Conservation (phyloP, 2,329 filamentous ascomycete genomes). For the Mycogone perniciosa region DNA sequence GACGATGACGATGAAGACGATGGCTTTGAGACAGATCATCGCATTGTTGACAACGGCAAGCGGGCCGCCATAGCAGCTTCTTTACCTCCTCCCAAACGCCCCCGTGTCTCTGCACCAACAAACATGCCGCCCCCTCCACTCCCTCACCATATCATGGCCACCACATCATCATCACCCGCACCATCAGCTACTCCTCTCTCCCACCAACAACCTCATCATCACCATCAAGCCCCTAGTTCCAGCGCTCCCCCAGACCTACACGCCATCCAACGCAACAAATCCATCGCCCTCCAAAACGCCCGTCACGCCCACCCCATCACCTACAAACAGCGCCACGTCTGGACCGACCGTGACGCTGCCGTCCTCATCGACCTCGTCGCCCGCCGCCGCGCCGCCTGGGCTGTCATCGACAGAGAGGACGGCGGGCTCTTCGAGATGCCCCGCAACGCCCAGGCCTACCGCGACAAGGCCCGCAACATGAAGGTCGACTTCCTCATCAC, state of each 20-base stretch:
- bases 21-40: conserved; percentile 24
- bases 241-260: conserved; percentile 15
- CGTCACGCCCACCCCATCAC: conserved; percentile 19
- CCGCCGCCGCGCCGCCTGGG: conserved; percentile 22
- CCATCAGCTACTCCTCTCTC: neutral
- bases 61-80: conserved; percentile 11
- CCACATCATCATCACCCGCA: neutral
- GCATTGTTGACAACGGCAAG: conserved; percentile 21
- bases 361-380: conserved; percentile 38
- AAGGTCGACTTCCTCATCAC: conserved; percentile 46
- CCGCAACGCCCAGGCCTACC: conserved; percentile 49
- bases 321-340: conserved; percentile 27
- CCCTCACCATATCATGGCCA: neutral
- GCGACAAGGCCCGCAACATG: conserved; percentile 52
- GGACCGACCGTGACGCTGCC: conserved; percentile 37
- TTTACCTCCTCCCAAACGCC: conserved; percentile 8
- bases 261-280: conserved; percentile 24
- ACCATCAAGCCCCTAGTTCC: neutral
- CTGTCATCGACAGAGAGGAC: conserved; percentile 26
- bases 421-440: conserved; percentile 32
- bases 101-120: neutral
- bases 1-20: conserved; percentile 17
- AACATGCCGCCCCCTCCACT: neutral
- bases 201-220: conserved; percentile 1
- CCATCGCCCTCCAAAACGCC: conserved; percentile 13